Conservation (phyloP, 805 yeast genomes). For the Saccharomyces eubayanus region DNA sequence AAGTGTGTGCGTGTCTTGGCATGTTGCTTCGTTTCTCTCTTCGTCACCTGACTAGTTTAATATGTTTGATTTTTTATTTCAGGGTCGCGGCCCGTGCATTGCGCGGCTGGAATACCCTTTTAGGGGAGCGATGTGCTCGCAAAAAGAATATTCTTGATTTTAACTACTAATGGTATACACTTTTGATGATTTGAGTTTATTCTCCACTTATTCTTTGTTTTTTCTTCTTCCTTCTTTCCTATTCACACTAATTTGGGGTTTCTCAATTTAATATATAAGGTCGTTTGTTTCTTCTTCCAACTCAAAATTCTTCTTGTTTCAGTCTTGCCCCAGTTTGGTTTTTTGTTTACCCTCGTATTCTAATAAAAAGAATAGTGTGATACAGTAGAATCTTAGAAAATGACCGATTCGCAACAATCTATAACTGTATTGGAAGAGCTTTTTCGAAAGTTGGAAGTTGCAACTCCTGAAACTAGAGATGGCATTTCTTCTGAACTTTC, state of each 20-base stretch:
- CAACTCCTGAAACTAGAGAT: conserved; percentile 70
- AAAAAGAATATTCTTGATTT: background rate
- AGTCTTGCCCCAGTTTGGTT: background rate
- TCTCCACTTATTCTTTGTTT: background rate
- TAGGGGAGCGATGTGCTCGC: background rate
- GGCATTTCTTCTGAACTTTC: conserved; percentile 83
- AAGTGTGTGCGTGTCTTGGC: no score
- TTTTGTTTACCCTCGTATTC: background rate
- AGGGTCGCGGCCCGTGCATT: background rate
- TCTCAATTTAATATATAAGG: background rate
- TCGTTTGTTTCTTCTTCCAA: background rate
- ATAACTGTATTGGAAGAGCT: conserved; percentile 78
- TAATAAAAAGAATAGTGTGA: background rate
- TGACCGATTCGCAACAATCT: conserved; percentile 39
- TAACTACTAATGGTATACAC: background rate
- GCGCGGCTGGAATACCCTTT: background rate
- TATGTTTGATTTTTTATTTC: background rate
- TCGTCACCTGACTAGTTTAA: background rate
- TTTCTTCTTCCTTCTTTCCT: background rate
- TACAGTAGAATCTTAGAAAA: conserved; percentile 6
- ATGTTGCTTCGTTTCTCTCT: background rate
- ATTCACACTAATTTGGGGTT: background rate
- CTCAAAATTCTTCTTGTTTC: background rate
- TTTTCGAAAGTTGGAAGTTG: conserved; percentile 81
- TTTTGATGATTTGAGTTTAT: background rate